Conservation (phyloP, 2,329 filamentous ascomycete species). For the Cladosporium austrohemisphaericum region DNA sequence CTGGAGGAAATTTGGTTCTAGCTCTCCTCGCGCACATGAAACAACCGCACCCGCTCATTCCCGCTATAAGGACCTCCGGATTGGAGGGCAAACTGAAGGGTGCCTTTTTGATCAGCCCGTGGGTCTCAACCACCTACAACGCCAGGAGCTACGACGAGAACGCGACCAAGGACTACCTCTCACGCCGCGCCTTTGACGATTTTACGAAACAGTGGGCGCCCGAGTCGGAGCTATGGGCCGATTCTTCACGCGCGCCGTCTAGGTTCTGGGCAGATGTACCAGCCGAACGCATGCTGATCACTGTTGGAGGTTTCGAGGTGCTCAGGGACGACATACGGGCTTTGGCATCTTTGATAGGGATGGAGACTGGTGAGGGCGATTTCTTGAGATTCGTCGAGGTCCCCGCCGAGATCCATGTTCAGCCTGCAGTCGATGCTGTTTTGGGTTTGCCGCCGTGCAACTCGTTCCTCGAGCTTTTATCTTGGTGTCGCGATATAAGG, state of each 20-base stretch:
- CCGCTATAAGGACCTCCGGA: conserved; percentile 12
- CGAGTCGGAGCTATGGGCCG: background rate
- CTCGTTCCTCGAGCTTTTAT: no score
- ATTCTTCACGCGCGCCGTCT: background rate
- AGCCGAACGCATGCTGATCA: background rate
- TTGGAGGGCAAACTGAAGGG: background rate
- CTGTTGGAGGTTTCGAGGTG: background rate
- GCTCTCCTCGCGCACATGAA: conserved; percentile 48
- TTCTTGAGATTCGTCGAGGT: background rate
- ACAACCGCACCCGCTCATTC: conserved; percentile 55
- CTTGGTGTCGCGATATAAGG: no score
- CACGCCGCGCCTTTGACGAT: background rate
- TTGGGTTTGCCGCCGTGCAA: conserved; percentile 1
- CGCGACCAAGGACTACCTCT: background rate
- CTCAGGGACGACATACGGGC: background rate
- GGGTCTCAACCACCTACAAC: background rate
- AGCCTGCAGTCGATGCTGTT: background rate
- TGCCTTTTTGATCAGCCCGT: conserved; percentile 5
- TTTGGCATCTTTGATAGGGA: background rate
- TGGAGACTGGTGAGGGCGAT: background rate
- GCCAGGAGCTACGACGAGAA: conserved; percentile 2
- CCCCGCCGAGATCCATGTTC: conserved; percentile 1
- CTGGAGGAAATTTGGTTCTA: conserved; percentile 49
- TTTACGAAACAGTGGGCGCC: background rate
- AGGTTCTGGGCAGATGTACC: background rate